Base-by-base conservation (phyloP, 192 early-diverging fungal species). In the Backusella australiensis region DNA sequence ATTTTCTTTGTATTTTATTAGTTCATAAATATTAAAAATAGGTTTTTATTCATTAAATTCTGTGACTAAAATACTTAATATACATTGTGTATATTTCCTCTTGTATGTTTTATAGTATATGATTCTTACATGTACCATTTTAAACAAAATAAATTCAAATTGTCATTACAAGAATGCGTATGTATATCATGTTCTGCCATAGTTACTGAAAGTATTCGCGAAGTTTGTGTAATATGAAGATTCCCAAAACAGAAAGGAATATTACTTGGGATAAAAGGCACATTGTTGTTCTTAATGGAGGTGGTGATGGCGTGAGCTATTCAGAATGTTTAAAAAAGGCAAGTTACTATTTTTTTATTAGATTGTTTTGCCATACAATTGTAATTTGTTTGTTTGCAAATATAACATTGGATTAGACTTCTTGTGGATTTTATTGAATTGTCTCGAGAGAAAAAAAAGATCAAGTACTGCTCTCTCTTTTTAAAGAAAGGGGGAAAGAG, bases 331-430 rank as follows among this genome's bases (percentile, higher is more conserved):
- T 26, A 63, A 63, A 63, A 63, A 63, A 63, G 23, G 23, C 53
- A 63, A 63, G 56, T 63, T 63, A 29, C 56, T 63, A 26, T 59
- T 59, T 59, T 59, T 59, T 59, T 59, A 59, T 63, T 63, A 63
- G 56, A 63, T 8, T 63, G 23, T 11, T 63, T 9, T 26, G 23
- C 46, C 15, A 49, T 4, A n/a, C 23, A 29, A 63, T 29, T 29
- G 3, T 32, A 32, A 63, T 56, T 56, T n/a, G 17, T 21, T 32
- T 53, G 6, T 53, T 19, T 53, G 6, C 6, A 52, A 17, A 52
- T 52, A 52, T 21, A 17, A 53, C 5, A n/a, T 39, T 11, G 38
- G 38, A 12, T 11, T 39, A 11, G 38, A 39, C 11, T 0, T 39
- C 9, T 39, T 39, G 11, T 11, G 38, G 38, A 39, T 39, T 11